A percentile compares a stretch with the other conserved stretches of the same genome.
Conservation (phyloP, 2,329 filamentous ascomycete genomes). For the Sarocladiaceae sp. region DNA sequence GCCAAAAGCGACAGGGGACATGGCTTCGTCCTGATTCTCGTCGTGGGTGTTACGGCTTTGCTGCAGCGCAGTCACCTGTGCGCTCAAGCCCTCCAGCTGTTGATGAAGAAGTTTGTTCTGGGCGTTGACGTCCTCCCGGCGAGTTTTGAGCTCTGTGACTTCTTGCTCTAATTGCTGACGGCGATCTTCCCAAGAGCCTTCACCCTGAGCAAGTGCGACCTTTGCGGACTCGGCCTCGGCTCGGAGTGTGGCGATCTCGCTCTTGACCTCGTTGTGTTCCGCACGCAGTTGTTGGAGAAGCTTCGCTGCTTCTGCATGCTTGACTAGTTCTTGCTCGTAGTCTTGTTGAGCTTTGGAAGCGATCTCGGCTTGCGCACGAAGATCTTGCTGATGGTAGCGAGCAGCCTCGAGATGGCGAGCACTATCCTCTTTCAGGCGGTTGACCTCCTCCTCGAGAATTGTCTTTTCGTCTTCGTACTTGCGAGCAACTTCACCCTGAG, state of each 20-base stretch:
- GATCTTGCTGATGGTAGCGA: constrained; percentile 82
- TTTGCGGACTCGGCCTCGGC: constrained; percentile 84
- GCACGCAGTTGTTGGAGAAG: constrained; percentile 71
- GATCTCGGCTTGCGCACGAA: constrained; percentile 90
- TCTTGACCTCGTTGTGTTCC: constrained; percentile 79
- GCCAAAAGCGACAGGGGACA: constrained; percentile 47
- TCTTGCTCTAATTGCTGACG: constrained; percentile 80
- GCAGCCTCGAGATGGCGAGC: constrained; percentile 75
- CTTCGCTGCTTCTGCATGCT: constrained; percentile 93
- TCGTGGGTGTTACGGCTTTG: constrained; percentile 58
- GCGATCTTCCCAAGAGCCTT: constrained; percentile 84
- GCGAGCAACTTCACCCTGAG: constrained; percentile 69
- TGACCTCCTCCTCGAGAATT: constrained; percentile 72
- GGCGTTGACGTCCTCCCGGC: constrained; percentile 77
- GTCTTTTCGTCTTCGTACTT: constrained; percentile 79
- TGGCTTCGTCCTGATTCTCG: constrained; percentile 48
- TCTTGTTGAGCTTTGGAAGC: constrained; percentile 89
- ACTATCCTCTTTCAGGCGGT: constrained; percentile 77
- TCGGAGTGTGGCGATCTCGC: constrained; percentile 68
- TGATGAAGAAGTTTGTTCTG: constrained; percentile 90
- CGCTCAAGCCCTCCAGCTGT: constrained; percentile 78
- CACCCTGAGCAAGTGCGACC: constrained; percentile 71
- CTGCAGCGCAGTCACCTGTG: constrained; percentile 76
- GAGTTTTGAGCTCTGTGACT: constrained; percentile 69
- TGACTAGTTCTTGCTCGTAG: constrained; percentile 91